Base-by-base conservation (phyloP, 1,284 basidiomycete species). In the Xerocomus minutiporus region DNA sequence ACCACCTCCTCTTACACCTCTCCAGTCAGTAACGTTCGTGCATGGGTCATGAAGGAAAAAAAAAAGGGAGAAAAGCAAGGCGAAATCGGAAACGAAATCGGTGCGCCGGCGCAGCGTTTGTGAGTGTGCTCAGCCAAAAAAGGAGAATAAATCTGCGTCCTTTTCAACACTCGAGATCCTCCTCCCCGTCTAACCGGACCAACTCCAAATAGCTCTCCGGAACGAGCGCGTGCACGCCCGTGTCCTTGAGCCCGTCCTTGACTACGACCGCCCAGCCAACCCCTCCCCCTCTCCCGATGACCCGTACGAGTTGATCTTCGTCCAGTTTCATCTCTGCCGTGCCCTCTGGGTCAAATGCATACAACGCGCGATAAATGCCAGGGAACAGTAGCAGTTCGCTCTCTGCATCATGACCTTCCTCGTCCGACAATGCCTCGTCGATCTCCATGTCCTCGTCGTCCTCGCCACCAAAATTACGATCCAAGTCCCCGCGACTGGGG, bases 201-300 rank as follows among this genome's bases (percentile, higher is more conserved):
- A 72, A 59, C 62, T 84, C 82, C 54, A 86, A 62, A 68, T 86
- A 86, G 56, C 82, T 81, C 66, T 85, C 84, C 0, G 84, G 84
- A 8, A 86, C 84, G 23, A 86, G 73, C 13, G 82, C 83, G 59
- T 84, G 83, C 17, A 70, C 63, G 26, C 71, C 71, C 23, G 59
- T 68, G 46, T 71, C 73, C 49, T 65, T 70, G 64, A 58, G 58
- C 32, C 62, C 78, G 41, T 71, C 71, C 39, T 75, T 65, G 38
- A 71, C 63, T 20, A 82, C 86, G 13, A 88, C 81, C 0, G 85
- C 86, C 86, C 86, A 88, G 0, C 87, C 86, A 4, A 85, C 82
- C 0, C 85, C 86, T 0, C 86, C 86, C 1, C 86, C 86, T 43
- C 84, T 65, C 1, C 85, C 85, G 2, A 88, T 68, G 32, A 88